Evolutionary conservation across 371 early-diverging fungal species (phyloP).

Genomic region (Mortierella sp.): DNA sequence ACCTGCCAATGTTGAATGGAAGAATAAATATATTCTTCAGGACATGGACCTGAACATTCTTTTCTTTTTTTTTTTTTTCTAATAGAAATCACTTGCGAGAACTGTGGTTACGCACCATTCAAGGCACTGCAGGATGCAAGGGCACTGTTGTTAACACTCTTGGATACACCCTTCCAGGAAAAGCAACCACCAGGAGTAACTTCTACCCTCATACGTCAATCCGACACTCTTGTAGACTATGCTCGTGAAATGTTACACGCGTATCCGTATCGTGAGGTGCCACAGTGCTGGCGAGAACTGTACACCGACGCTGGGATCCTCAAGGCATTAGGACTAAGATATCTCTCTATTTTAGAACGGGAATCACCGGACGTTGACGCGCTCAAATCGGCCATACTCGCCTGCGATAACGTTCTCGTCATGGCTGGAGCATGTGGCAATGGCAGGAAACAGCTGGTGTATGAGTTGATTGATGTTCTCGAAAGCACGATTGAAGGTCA

Average conservation of each 20-base stretch:
- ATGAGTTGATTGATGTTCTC: slow-evolving; percentile 53
- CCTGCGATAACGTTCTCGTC: slow-evolving; percentile 64
- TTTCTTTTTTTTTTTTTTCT: neutral
- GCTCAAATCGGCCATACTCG: slow-evolving; percentile 44
- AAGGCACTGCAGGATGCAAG: slow-evolving; percentile 22
- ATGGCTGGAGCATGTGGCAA: slow-evolving; percentile 68
- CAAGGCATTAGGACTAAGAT: slow-evolving; percentile 47
- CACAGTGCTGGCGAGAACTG: slow-evolving; percentile 67
- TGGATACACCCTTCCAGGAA: neutral
- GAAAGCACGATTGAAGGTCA: slow-evolving; percentile 41
- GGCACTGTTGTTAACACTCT: slow-evolving; percentile 1
- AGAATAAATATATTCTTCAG: no score
- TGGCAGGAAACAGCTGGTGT: slow-evolving; percentile 53
- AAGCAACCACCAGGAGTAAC: neutral
- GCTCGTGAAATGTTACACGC: slow-evolving; percentile 59
- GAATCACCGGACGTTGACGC: neutral
- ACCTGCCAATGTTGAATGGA: neutral
- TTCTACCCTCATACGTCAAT: slow-evolving; percentile 13
- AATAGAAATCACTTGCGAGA: slow-evolving; percentile 21
- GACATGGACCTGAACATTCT: neutral
- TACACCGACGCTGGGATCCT: slow-evolving; percentile 68
- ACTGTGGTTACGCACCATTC: slow-evolving; percentile 39
- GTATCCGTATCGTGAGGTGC: slow-evolving; percentile 66
- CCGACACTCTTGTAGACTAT: slow-evolving; percentile 56
- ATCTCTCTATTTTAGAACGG: neutral